Conservation (phyloP, 805 yeast species). For the Ascoidea rubescens region DNA sequence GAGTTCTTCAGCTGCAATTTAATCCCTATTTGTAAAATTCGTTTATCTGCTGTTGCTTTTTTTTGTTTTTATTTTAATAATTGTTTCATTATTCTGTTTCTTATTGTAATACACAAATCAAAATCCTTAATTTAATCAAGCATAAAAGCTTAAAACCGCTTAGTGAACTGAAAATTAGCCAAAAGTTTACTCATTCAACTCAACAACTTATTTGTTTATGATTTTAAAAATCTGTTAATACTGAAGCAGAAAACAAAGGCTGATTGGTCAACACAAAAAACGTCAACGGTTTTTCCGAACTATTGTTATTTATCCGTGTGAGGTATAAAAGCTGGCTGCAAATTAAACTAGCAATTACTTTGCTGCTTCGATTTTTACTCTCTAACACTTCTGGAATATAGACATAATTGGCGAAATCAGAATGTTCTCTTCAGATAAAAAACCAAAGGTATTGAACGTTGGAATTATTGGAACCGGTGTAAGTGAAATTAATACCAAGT, state of each 20-base stretch:
- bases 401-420: neutral
- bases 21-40: neutral
- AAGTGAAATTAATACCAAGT: conserved; percentile 1
- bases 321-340: neutral
- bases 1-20: neutral
- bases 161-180: no score
- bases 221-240: no score
- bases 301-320: neutral
- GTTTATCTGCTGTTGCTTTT: neutral
- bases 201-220: no score
- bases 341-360: neutral
- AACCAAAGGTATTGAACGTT: conserved; percentile 26
- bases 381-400: neutral
- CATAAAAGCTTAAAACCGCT: no score
- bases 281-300: neutral
- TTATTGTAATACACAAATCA: no score
- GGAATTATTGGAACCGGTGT: conserved; percentile 66
- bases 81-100: neutral
- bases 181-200: no score
- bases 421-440: neutral
- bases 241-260: no score
- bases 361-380: neutral
- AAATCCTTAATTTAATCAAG: no score
- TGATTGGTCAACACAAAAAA: neutral
- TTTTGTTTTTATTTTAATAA: neutral